Percentiles rank a stretch among this genome's conserved stretches.
phyloP scores from a whole-genome alignment of 1,284 basidiomycete genomes.

The Mycosarcoma mackinlayi region DNA sequence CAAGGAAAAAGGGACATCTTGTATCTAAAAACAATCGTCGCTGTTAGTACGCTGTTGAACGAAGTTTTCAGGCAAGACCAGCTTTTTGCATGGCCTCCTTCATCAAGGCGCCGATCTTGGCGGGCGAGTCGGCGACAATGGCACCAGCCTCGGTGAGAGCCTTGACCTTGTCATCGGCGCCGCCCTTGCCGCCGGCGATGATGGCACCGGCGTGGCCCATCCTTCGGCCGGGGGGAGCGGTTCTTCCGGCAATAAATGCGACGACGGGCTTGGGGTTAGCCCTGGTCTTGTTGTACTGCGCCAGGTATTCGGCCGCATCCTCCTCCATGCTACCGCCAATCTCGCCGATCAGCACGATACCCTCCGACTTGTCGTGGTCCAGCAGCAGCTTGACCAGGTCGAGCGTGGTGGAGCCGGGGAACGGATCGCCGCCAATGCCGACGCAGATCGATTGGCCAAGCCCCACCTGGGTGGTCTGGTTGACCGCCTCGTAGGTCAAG shows the following conservation, averaged over 20 bases:
- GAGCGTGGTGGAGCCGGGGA: conserved; percentile 94
- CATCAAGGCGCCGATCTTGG: conserved; percentile 70
- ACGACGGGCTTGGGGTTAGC: conserved; percentile 93
- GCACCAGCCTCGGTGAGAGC: conserved; percentile 94
- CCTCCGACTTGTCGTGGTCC: conserved; percentile 79
- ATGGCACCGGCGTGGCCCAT: conserved; percentile 90
- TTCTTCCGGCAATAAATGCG: conserved; percentile 93
- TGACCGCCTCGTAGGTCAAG: conserved; percentile 67
- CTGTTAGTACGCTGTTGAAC: background rate
- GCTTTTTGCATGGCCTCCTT: conserved; percentile 64
- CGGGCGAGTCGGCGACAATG: conserved; percentile 91
- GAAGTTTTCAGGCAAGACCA: conserved; percentile 48
- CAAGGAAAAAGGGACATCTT: no score
- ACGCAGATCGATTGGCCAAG: conserved; percentile 96
- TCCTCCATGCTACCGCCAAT: conserved; percentile 99
- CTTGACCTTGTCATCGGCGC: conserved; percentile 92
- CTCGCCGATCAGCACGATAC: conserved; percentile 97
- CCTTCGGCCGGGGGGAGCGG: conserved; percentile 94
- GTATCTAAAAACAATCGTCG: background rate
- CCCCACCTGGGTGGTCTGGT: conserved; percentile 93
- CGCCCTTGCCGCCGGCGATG: conserved; percentile 96
- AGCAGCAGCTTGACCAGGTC: conserved; percentile 97
- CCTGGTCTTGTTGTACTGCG: conserved; percentile 89
- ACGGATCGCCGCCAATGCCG: conserved; percentile 98
- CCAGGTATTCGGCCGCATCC: conserved; percentile 95